phyloP scores from a whole-genome alignment of 2,329 filamentous ascomycete species.

The Paecilomyces formosus region DNA sequence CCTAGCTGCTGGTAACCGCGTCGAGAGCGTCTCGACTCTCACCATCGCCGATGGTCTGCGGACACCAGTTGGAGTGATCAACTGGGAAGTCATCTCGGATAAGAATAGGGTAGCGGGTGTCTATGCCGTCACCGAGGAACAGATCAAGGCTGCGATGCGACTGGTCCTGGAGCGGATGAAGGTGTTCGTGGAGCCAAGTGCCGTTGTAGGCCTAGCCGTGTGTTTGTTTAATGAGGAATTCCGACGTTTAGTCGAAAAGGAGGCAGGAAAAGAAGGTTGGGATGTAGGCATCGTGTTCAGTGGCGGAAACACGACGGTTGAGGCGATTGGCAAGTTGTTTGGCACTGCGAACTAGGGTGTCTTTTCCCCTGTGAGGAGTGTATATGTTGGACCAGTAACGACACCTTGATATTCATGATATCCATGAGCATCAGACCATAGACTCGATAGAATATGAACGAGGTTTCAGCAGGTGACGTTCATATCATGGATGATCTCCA shows the following conservation, averaged over 20 bases:
- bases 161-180: constrained; percentile 84
- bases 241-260: constrained; percentile 52
- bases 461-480: neutral
- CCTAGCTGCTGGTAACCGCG: constrained; percentile 54
- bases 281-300: constrained; percentile 55
- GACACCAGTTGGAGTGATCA: constrained; percentile 68
- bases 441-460: neutral
- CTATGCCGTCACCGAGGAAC: constrained; percentile 67
- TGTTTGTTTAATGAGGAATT: constrained; percentile 84
- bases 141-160: constrained; percentile 70
- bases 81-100: constrained; percentile 72
- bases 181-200: constrained; percentile 81
- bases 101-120: constrained; percentile 62
- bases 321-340: constrained; percentile 53
- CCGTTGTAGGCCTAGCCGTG: constrained; percentile 75
- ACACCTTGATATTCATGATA: neutral
- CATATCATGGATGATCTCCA: neutral
- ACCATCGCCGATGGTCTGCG: constrained; percentile 86
- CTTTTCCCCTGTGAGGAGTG: neutral
- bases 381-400: neutral
- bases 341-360: neutral
- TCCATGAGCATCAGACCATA: neutral
- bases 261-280: constrained; percentile 69
- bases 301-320: constrained; percentile 59
- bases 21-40: constrained; percentile 62